Percentiles rank a stretch among this genome's conserved stretches.
phyloP scores from a whole-genome alignment of 2,329 filamentous ascomycete species.

The Nemania serpens region DNA sequence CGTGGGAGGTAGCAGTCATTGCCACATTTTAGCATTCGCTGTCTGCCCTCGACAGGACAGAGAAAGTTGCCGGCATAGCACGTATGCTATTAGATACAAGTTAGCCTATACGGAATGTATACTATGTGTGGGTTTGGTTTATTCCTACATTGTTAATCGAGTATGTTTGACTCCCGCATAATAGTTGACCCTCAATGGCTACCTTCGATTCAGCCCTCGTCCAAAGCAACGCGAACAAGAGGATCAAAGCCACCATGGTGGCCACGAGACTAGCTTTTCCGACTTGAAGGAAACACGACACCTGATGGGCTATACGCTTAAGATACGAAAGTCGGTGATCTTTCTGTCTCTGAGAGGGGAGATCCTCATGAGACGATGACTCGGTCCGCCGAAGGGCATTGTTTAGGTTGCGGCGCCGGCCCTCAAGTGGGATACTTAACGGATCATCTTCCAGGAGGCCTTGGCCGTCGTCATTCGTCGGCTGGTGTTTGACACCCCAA shows the following conservation, averaged over 20 bases:
- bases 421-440: constrained; percentile 32
- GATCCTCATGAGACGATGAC: constrained; percentile 3
- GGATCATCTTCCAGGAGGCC: constrained; percentile 34
- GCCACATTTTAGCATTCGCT: constrained; percentile 38
- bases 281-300: constrained; percentile 17
- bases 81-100: constrained; percentile 29
- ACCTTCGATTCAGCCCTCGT: constrained; percentile 5
- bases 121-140: not conserved
- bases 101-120: constrained; percentile 17
- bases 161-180: constrained; percentile 33
- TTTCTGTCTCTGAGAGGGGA: constrained; percentile 2
- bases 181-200: constrained; percentile 23
- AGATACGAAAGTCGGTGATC: not conserved
- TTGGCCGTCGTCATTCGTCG: constrained; percentile 25
- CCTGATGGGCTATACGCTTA: not conserved
- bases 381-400: not conserved
- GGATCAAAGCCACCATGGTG: constrained; percentile 19
- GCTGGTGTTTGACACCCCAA: not conserved
- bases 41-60: constrained; percentile 36
- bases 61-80: constrained; percentile 38
- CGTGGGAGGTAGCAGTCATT: constrained; percentile 37
- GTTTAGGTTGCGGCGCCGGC: not conserved
- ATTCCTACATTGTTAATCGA: constrained; percentile 31
- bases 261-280: constrained; percentile 15
- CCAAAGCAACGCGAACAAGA: constrained; percentile 27